Evolutionary conservation across 108 stramenopile species (phyloP), one percentile per base, ranked within the genome.

Genomic region (Nitzschia inconspicua): DNA sequence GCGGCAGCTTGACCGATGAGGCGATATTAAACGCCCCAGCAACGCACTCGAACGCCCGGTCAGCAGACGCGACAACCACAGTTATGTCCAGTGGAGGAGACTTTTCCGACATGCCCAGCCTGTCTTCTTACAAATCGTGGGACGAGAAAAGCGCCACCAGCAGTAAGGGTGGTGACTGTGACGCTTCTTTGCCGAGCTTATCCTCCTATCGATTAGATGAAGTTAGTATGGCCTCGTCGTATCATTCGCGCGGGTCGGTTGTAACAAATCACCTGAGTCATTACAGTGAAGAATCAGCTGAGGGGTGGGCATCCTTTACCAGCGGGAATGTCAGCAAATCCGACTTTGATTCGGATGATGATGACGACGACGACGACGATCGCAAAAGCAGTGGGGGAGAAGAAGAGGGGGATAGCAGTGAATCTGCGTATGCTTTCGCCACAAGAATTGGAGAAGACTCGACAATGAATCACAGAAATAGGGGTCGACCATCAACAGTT

Each of bases 21-120:
- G n/a, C n/a, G n/a, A n/a, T n/a, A n/a, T n/a, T n/a, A n/a, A n/a
- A n/a, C n/a, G n/a, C n/a, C n/a, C n/a, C n/a, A n/a, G n/a, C n/a
- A n/a, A n/a, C n/a, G n/a, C n/a, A n/a, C n/a, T n/a, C n/a, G n/a
- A n/a, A n/a, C n/a, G n/a, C n/a, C n/a, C n/a, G n/a, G n/a, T n/a
- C n/a, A n/a, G n/a, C n/a, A n/a, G n/a, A n/a, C n/a, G n/a, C n/a
- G n/a, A n/a, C n/a, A n/a, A n/a, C n/a, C n/a, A n/a, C n/a, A n/a
- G n/a, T n/a, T n/a, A n/a, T n/a, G n/a, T n/a, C 7, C 35, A 32
- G 25, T 20, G 43, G 26, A 9, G 35, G 26, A 30, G 62, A 51
- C n/a, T 63, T 63, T 47, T 29, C 48, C 1, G 62, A 63, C 31
- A 63, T 63, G 62, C 62, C 62, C 7, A 63, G 62, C 42, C 23